A percentile compares a stretch with the other conserved stretches of the same genome.
These are phyloP conservation scores for Mallotus repandus DNA, from an alignment of 441 rosid genomes.

Conservation along the genomic window DNA sequence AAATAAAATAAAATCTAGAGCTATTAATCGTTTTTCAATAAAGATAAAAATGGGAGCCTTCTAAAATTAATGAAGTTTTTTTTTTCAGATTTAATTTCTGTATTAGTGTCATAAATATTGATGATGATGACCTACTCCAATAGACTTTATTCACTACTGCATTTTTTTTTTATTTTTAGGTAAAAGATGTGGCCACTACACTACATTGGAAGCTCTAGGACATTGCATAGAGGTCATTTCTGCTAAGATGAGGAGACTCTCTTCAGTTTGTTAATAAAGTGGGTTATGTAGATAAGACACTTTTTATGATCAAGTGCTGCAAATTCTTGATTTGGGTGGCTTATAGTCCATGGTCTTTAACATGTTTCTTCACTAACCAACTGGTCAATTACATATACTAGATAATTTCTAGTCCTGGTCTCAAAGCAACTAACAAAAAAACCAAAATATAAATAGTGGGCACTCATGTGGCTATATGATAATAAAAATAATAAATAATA, in stretches of 20 bases:
- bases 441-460: no score
- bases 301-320: slow-evolving; percentile 11
- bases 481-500: no score
- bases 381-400: not conserved
- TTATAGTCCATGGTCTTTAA: slow-evolving; percentile 5
- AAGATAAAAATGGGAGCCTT: not conserved
- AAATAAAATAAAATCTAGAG: slow-evolving; percentile 10
- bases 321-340: slow-evolving; percentile 7
- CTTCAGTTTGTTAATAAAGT: slow-evolving; percentile 16
- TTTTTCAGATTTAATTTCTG: no score
- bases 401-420: not conserved
- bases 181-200: slow-evolving; percentile 75
- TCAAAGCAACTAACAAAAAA: no score
- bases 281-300: slow-evolving; percentile 22
- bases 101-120: not conserved
- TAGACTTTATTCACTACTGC: slow-evolving; percentile 42
- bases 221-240: slow-evolving; percentile 40
- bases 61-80: not conserved
- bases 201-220: slow-evolving; percentile 79
- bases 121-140: slow-evolving; percentile 6
- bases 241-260: slow-evolving; percentile 35
- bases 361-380: slow-evolving; percentile 11
- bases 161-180: slow-evolving; percentile 38
- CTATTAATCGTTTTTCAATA: slow-evolving; percentile 18
- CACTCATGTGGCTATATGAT: no score